These are phyloP conservation scores for Petunia secreta DNA, from an alignment of 257 asterid species.

Conservation along the genomic window DNA sequence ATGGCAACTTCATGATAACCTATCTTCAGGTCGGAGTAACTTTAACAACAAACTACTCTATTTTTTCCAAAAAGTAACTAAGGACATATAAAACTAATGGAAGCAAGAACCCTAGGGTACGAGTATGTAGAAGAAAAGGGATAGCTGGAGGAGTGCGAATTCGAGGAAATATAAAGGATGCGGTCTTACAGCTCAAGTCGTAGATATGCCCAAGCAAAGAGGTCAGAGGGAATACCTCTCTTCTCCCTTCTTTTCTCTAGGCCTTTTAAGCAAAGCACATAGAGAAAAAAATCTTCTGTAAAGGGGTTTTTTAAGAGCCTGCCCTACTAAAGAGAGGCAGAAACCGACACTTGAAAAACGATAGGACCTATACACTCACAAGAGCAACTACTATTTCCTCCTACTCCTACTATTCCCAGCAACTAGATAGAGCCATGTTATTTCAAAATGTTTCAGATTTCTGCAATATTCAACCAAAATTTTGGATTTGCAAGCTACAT, in stretches of 20 bases:
- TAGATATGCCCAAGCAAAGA: not conserved
- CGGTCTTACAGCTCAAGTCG: too few relatives aligned
- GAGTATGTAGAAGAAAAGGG: too few relatives aligned
- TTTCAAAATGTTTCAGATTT: not conserved
- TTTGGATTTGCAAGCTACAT: not conserved
- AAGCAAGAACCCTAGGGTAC: not conserved
- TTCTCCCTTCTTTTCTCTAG: not conserved
- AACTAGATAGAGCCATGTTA: not conserved
- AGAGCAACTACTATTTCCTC: conserved; percentile 1
- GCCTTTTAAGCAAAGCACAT: conserved; percentile 12
- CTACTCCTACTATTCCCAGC: not conserved
- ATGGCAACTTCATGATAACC: not conserved
- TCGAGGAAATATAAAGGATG: too few relatives aligned
- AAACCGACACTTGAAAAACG: not conserved
- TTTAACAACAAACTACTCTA: not conserved
- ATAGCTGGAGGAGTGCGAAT: too few relatives aligned
- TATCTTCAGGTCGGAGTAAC: conserved; percentile 12
- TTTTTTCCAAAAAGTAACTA: not conserved
- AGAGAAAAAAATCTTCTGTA: not conserved
- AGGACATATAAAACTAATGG: not conserved
- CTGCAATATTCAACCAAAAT: not conserved
- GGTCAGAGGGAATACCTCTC: not conserved
- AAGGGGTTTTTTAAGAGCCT: conserved; percentile 2
- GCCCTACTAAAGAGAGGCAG: not conserved
- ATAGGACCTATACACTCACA: not conserved